A percentile compares a stretch with the other conserved stretches of the same genome.
phyloP scores from a whole-genome alignment of 208 protist species.

The Wallacemonas rigidus region DNA sequence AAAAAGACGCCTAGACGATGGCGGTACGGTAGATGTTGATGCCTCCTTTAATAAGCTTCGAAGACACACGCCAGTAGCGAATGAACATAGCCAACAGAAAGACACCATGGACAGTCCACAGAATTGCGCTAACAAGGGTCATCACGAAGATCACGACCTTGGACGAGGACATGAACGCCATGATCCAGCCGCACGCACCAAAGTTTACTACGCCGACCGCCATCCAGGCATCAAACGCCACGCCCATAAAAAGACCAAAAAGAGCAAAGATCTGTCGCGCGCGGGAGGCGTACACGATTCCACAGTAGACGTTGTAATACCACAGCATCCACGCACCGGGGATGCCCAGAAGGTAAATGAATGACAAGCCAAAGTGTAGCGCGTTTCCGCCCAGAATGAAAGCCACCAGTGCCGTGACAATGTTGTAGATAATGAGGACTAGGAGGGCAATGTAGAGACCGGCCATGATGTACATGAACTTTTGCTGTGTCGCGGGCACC shows the following conservation, averaged over 20 bases:
- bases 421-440: slow-evolving; percentile 79
- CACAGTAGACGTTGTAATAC: slow-evolving; percentile 86
- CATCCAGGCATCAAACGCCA: slow-evolving; percentile 84
- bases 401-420: slow-evolving; percentile 50
- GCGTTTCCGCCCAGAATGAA: slow-evolving; percentile 57
- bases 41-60: slow-evolving; percentile 25
- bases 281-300: slow-evolving; percentile 34
- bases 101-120: slow-evolving; percentile 72
- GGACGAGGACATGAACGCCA: slow-evolving; percentile 29
- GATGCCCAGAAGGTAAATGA: slow-evolving; percentile 80
- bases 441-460: slow-evolving; percentile 66
- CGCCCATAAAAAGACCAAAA: slow-evolving; percentile 62
- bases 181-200: slow-evolving; percentile 79
- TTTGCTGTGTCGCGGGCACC: slow-evolving; percentile 65
- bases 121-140: slow-evolving; percentile 55
- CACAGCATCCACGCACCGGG: slow-evolving; percentile 80
- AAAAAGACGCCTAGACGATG: slow-evolving; percentile 26
- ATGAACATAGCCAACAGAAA: slow-evolving; percentile 54
- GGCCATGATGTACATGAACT: slow-evolving; percentile 84
- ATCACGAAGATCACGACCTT: slow-evolving; percentile 34
- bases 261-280: slow-evolving; percentile 53
- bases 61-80: slow-evolving; percentile 48
- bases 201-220: slow-evolving; percentile 65
- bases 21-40: slow-evolving; percentile 37
- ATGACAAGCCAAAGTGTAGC: slow-evolving; percentile 81